Conservation (phyloP, 352 stramenopile species). For the Globisporangium mamillatum region DNA sequence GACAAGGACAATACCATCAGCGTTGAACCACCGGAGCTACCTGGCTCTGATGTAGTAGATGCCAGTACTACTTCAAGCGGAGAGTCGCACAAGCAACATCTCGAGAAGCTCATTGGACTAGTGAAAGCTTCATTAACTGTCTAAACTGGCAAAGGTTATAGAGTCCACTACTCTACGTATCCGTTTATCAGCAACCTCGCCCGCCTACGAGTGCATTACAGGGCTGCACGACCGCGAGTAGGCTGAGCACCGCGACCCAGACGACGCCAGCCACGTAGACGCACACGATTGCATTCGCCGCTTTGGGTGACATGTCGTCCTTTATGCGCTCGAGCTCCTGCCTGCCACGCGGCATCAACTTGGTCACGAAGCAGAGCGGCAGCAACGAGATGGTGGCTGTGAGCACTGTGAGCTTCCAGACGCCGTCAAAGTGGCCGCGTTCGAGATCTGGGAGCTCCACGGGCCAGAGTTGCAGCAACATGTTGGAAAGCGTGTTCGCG, state of each 20-base stretch:
- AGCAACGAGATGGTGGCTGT: constrained; percentile 61
- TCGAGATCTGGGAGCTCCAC: constrained; percentile 65
- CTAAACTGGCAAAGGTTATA: not conserved
- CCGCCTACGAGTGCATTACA: constrained; percentile 69
- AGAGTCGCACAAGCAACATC: constrained; percentile 37
- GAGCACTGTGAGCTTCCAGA: constrained; percentile 80
- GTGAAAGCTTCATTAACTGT: constrained; percentile 34
- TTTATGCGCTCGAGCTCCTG: constrained; percentile 50
- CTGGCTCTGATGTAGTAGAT: not conserved
- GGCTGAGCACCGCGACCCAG: constrained; percentile 61
- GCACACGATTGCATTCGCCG: constrained; percentile 29
- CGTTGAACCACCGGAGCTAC: not conserved
- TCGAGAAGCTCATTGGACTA: constrained; percentile 55
- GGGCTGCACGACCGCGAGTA: constrained; percentile 60
- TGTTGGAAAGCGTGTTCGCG: constrained; percentile 73
- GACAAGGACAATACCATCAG: constrained; percentile 10
- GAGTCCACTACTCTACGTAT: too few relatives aligned
- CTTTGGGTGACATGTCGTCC: constrained; percentile 39
- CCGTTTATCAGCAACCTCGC: constrained; percentile 33
- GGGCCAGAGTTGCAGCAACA: constrained; percentile 67
- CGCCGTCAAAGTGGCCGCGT: constrained; percentile 46
- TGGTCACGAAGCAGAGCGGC: constrained; percentile 40
- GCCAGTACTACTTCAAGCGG: not conserved
- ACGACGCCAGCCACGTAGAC: constrained; percentile 60
- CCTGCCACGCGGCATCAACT: constrained; percentile 48